These are phyloP conservation scores for Boletus rex-veris DNA, from an alignment of 768 basidiomycete genomes.

Conservation along the genomic window DNA sequence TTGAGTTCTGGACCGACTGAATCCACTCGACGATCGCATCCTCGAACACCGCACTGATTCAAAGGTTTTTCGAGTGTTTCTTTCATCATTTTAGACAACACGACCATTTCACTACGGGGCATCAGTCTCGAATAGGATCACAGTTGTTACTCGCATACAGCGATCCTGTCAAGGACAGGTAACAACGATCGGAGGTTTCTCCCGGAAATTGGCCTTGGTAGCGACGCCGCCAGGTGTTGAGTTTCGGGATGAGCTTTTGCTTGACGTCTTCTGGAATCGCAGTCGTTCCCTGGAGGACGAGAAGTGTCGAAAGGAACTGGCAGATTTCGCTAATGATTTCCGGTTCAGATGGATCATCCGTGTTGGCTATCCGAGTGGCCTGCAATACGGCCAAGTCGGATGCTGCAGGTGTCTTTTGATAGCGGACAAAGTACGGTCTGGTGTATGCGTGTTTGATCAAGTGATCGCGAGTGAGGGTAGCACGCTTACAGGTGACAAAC, in stretches of 20 bases:
- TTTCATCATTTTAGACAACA: slow-evolving; percentile 30
- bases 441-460: background rate
- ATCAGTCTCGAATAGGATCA: background rate
- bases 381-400: slow-evolving; percentile 36
- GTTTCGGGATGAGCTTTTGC: slow-evolving; percentile 31
- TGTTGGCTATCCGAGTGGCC: slow-evolving; percentile 33
- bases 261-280: slow-evolving; percentile 33
- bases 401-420: slow-evolving; percentile 29
- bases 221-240: slow-evolving; percentile 32
- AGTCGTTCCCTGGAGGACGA: slow-evolving; percentile 36
- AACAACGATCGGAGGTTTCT: slow-evolving; percentile 36
- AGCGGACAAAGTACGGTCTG: slow-evolving; percentile 44
- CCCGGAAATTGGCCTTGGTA: slow-evolving; percentile 31
- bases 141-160: slow-evolving; percentile 19
- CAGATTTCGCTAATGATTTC: slow-evolving; percentile 33
- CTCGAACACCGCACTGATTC: slow-evolving; percentile 31
- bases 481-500: slow-evolving; percentile 11
- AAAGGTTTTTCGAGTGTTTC: slow-evolving; percentile 29
- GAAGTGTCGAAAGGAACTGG: slow-evolving; percentile 40
- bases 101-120: slow-evolving; percentile 25
- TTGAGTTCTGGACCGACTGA: slow-evolving; percentile 23
- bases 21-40: slow-evolving; percentile 21
- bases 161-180: slow-evolving; percentile 30
- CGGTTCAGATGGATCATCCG: slow-evolving; percentile 8
- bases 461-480: background rate